Base-by-base conservation (phyloP, 345 rosid genomes). In the Pistacia vera region DNA sequence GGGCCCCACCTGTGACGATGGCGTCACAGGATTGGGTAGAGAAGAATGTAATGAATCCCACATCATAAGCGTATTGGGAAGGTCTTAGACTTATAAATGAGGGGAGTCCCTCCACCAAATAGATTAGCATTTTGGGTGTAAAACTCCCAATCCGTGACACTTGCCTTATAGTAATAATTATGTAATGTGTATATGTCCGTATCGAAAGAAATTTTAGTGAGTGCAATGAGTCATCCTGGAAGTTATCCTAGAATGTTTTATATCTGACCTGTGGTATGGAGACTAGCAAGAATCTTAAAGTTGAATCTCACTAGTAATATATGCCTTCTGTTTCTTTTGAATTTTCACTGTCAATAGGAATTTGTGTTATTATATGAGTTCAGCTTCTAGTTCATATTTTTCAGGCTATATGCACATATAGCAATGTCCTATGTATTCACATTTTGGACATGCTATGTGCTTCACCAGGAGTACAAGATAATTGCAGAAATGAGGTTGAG, bases 321-420 rank as follows among this genome's bases (percentile, higher is more conserved):
- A 38, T 7, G 20, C 13, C 17, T 38, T 36, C 20, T 60, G 1
- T 36, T 33, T 17, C 16, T 70, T 56, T 57, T 20, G 4, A 35
- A n/a, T 49, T 16, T 38, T 44, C 35, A 48, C 14, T 18, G 62
- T 69, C 16, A 46, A 52, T 63, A 36, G 6, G 49, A 28, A 33
- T 54, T 74, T 22, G 36, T 66, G 0, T 4, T 49, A 2, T 35
- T 54, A 73, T 20, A 41, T 14, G 52, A 54, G 25, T 51, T 74
- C 60, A 46, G 30, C 41, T 46, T 48, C 59, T 41, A 28, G 20
- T 70, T 70, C 49, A 35, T 63, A 56, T 79, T 71, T 89, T 85
- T 60, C 83, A 91, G 99, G 91, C 88, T 91, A 75, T 92, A 90
- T 90, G 98, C 90, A 11, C 98, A 96, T 82, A 75, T 89, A 56